These are phyloP conservation scores for Cytospora chrysosperma DNA, from an alignment of 2,329 filamentous ascomycete genomes.

Conservation along the genomic window DNA sequence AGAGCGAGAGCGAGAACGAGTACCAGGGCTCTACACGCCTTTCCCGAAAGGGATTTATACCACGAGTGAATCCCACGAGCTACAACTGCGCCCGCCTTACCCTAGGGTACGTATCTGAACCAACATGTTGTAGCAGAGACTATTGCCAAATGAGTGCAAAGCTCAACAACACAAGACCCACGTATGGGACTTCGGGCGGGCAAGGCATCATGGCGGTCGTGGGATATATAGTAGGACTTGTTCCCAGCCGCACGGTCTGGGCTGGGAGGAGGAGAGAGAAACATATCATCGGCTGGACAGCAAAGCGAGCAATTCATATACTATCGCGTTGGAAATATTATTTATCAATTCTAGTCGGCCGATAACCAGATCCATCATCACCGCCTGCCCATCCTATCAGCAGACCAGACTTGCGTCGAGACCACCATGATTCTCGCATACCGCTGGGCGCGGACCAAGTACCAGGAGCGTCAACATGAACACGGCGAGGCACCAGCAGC, in stretches of 20 bases:
- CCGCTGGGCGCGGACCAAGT: slow-evolving; percentile 28
- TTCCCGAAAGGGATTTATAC: slow-evolving; percentile 14
- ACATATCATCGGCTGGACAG: not conserved
- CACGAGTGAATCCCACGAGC: not conserved
- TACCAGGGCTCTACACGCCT: slow-evolving; percentile 15
- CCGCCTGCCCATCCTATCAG: not conserved
- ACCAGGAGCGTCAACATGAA: slow-evolving; percentile 19
- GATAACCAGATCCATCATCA: too few relatives aligned
- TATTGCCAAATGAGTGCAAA: not conserved
- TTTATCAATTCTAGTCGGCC: too few relatives aligned
- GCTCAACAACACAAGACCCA: not conserved
- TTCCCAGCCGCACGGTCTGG: too few relatives aligned
- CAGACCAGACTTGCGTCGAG: not conserved
- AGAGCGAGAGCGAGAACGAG: not conserved
- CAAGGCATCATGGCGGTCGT: not conserved
- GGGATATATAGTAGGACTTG: too few relatives aligned
- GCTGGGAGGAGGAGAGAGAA: not conserved
- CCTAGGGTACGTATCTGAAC: not conserved
- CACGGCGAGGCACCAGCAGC: not conserved
- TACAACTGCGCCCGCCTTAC: not conserved
- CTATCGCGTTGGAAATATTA: not conserved
- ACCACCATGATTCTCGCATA: slow-evolving; percentile 29
- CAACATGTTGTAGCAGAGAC: not conserved
- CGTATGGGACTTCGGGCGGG: not conserved
- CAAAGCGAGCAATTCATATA: too few relatives aligned